Evolutionary conservation across 345 rosid genomes (phyloP).

Genomic region (Eucalyptus pumila): DNA sequence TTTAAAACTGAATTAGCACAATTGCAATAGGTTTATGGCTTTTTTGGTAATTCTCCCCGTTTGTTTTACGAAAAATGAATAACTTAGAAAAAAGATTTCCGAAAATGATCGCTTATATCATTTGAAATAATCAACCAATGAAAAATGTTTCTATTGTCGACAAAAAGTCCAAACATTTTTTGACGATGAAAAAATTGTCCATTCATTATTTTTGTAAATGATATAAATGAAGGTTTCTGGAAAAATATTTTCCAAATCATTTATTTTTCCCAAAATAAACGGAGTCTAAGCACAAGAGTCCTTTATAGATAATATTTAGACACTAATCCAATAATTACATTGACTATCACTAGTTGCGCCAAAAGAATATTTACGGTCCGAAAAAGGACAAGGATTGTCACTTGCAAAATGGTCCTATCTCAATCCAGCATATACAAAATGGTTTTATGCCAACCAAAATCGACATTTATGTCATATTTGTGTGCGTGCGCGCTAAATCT

Average conservation of each 20-base stretch:
- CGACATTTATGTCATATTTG: not conserved
- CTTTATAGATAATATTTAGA: not conserved
- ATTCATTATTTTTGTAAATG: not conserved
- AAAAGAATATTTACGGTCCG: not conserved
- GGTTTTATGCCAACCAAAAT: not conserved
- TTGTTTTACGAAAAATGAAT: too few species aligned
- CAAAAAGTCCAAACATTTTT: not conserved
- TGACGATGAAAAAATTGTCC: too few species aligned
- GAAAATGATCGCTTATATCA: accelerated
- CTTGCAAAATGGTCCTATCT: not conserved
- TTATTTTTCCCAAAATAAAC: too few species aligned
- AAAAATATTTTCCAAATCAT: too few species aligned
- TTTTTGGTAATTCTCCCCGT: too few species aligned
- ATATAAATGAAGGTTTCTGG: too few species aligned
- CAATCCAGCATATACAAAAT: not conserved
- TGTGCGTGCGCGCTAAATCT: not conserved
- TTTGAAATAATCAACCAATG: too few species aligned
- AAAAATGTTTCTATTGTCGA: too few species aligned
- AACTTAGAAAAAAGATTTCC: too few species aligned
- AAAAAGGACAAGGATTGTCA: not conserved
- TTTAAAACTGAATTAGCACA: too few species aligned
- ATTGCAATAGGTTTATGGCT: too few species aligned
- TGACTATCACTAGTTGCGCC: not conserved
- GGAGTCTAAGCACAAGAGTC: not conserved
- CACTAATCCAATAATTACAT: not conserved